Conservation (phyloP, 139 green algal species). For the Chlorella sp. region DNA sequence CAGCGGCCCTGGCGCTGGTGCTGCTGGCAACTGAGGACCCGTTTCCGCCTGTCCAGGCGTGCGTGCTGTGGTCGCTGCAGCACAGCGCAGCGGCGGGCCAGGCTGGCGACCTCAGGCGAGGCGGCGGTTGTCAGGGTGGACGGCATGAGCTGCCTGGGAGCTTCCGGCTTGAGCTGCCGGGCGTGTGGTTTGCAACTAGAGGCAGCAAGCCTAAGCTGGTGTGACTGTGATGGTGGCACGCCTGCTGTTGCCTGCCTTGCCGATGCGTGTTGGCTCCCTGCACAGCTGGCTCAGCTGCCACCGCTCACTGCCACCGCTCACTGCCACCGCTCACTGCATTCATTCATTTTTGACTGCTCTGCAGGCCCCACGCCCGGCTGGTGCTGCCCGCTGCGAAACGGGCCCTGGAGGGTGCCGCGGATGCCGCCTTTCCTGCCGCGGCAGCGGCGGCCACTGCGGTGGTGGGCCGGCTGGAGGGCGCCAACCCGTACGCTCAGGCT, state of each 20-base stretch:
- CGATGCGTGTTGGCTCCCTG: background rate
- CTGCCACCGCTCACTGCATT: background rate
- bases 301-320: too few relatives aligned
- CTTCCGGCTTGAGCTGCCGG: too few relatives aligned
- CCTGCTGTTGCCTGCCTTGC: background rate
- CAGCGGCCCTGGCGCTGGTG: background rate
- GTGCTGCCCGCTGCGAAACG: background rate
- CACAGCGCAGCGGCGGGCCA: background rate
- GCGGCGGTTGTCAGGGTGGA: background rate
- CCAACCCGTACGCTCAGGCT: background rate
- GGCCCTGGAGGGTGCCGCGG: background rate
- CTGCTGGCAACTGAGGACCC: background rate
- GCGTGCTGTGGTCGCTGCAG: constrained; percentile 22
- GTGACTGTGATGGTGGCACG: background rate
- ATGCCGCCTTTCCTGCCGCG: background rate
- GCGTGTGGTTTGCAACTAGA: too few relatives aligned
- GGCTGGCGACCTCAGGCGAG: background rate
- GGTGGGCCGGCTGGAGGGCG: background rate
- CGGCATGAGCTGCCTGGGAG: background rate
- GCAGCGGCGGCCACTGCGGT: constrained; percentile 1
- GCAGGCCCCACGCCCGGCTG: background rate
- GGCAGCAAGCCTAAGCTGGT: too few relatives aligned
- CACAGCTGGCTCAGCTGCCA: too few relatives aligned
- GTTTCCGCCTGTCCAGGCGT: constrained; percentile 6
- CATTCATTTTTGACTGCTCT: background rate